These are phyloP conservation scores for Pichia kudriavzevii DNA, from an alignment of 1,139 yeast genomes.

Conservation along the genomic window DNA sequence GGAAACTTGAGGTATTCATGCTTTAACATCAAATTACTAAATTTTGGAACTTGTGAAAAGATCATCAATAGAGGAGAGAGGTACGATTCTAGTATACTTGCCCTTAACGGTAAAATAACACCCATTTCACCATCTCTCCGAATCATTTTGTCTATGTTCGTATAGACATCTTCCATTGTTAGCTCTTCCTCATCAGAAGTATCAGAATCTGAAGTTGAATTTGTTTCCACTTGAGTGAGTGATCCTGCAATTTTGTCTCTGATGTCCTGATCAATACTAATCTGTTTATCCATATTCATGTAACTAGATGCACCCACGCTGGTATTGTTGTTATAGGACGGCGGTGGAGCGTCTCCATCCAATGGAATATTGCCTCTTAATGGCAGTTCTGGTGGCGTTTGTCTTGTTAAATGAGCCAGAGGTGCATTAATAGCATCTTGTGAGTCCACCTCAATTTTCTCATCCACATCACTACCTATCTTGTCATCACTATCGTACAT, in stretches of 20 bases:
- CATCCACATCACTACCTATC: no score
- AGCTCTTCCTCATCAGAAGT: background rate
- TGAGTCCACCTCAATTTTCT: no score
- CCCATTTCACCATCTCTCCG: constrained; percentile 24
- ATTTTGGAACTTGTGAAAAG: constrained; percentile 36
- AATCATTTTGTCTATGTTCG: constrained; percentile 24
- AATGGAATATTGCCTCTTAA: no score
- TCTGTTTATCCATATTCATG: no score
- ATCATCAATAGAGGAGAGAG: constrained; percentile 37
- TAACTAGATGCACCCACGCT: no score
- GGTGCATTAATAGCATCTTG: no score
- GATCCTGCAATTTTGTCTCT: constrained; percentile 2
- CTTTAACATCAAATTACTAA: constrained; percentile 30
- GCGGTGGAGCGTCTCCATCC: no score
- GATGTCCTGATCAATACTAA: constrained; percentile 7
- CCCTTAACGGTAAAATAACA: constrained; percentile 31
- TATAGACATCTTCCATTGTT: constrained; percentile 21
- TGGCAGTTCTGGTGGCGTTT: no score
- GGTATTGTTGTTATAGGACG: no score
- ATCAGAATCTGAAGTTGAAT: background rate
- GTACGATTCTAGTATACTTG: constrained; percentile 29
- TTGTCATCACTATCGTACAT: no score
- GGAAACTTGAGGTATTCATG: constrained; percentile 33
- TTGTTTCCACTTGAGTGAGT: background rate
- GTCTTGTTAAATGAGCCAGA: no score